Evolutionary conservation across 495 filamentous ascomycete genomes (phyloP), one percentile per base, ranked within the genome.

Genomic region (Trypethelium eluteriae): DNA sequence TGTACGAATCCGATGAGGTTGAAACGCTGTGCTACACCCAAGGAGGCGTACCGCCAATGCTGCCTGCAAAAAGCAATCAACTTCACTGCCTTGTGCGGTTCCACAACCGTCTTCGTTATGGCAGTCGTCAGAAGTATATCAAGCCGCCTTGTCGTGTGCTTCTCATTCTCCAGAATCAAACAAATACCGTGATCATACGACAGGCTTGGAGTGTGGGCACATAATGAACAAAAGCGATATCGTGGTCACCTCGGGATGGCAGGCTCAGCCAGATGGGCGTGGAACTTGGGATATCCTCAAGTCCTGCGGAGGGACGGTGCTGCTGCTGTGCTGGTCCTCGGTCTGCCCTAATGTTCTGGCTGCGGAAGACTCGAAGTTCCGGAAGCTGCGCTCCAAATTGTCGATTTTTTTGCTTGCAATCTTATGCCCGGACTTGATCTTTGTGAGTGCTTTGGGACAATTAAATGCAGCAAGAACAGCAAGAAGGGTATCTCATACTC

Each of bases 361-460:
- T 2, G 53, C 63, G 6, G 49, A 32, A 14, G 53, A 62, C 63
- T 68, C 62, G 68, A 25, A 25, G 25, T 25, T 25, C 25, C 4
- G 35, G 10, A 61, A 69, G 44, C 57, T 73, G n/a, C 53, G 63
- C 36, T 65, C 71, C 47, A 76, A 76, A 69, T 59, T 75, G 9
- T 39, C 72, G 35, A 69, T 78, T 47, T 68, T 71, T 38, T 68
- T 46, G 47, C 66, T 80, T 3, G 66, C 62, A 1, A 4, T 78
- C 11, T 62, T 77, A 7, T 76, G 74, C 14, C 75, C 79, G 10
- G 79, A 80, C 49, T 74, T 78, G 38, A 36, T 79, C 4, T 65
- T 77, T 12, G 62, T 72, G 49, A 32, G 74, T 5, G 72, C 78
- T 2, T 36, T 76, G 12, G 74, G 76, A 0, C 75, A 81, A 64